phyloP scores from a whole-genome alignment of 345 rosid genomes.

The Lagerstroemia speciosa region DNA sequence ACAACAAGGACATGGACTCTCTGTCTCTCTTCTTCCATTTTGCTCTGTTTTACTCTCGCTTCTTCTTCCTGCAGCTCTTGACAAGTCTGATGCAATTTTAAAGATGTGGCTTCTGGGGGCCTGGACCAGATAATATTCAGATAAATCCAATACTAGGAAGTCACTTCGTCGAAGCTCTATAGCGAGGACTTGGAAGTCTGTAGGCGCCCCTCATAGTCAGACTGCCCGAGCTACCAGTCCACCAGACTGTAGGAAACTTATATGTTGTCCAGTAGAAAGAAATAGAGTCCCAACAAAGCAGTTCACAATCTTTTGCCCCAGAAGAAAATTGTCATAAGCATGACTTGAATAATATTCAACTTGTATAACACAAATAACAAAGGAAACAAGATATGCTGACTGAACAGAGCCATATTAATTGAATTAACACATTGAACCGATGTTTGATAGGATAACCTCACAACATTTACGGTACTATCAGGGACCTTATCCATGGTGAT shows the following conservation, averaged over 20 bases:
- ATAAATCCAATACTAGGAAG: background rate
- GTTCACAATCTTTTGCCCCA: too few relatives aligned
- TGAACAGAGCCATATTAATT: background rate
- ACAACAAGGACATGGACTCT: slow-evolving; percentile 40
- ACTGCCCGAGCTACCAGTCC: background rate
- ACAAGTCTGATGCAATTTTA: background rate
- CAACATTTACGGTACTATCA: background rate
- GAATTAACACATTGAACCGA: background rate
- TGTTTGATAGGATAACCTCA: background rate
- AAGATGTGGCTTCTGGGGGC: background rate
- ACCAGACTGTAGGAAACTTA: background rate
- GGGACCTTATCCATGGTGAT: background rate
- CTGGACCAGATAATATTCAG: background rate
- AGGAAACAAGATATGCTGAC: background rate
- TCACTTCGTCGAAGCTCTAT: background rate
- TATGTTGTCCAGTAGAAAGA: background rate
- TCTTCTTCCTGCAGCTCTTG: background rate
- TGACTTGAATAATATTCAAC: too few relatives aligned
- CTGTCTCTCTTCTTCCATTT: slow-evolving; percentile 9
- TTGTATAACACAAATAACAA: background rate
- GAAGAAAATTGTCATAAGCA: too few relatives aligned
- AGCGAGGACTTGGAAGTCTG: background rate
- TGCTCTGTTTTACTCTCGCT: background rate
- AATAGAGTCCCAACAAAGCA: too few relatives aligned
- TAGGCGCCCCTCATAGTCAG: background rate